Evolutionary conservation across 495 filamentous ascomycete species (phyloP), one percentile per base, ranked within the genome.

Genomic region (Achaetomiella virescens): DNA sequence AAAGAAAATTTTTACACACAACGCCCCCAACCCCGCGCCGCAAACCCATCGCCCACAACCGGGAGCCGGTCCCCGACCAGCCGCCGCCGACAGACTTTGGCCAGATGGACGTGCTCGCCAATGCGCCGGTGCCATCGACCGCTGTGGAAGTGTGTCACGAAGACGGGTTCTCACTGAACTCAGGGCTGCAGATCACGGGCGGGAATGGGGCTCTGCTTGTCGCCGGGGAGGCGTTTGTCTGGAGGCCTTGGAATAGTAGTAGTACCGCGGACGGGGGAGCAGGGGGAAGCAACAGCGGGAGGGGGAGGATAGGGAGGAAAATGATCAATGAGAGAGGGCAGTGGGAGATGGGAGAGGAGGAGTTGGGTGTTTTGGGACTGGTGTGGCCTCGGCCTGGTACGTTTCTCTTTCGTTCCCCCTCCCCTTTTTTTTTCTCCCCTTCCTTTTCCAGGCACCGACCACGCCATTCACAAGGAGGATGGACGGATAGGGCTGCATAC

Each of bases 331-430:
- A 64, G 21, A 88, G 83, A 69, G 90, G 92, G 9, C 84, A 91
- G 65, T 92, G 88, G 81, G 89, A 95, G 62, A 76, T 92, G 7
- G 73, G 75, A 6, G 66, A 74, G 43, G 85, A 85, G 59, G 85
- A 74, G 31, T 95, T 90, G 78, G 91, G 88, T 0, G 41, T 96
- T 47, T 71, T 98, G 68, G 81, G 81, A 36, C 41, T 91, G 58
- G 76, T 96, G 24, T 96, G 88, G 88, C 93, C 93, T 57, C 86
- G 93, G 68, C 93, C 93, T 63, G 91, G 90, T 95, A 73, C 54
- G 84, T 76, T 55, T 42, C 25, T 64, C 44, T 52, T 20, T 64
- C 47, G 44, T n/a, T 40, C 35, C 36, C 42, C 54, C 42, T 46
- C 27, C 41, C 41, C 35, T 52, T 29, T 46, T 38, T 45, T 17